phyloP scores from a whole-genome alignment of 805 yeast genomes.

The Yarrowia sp. region DNA sequence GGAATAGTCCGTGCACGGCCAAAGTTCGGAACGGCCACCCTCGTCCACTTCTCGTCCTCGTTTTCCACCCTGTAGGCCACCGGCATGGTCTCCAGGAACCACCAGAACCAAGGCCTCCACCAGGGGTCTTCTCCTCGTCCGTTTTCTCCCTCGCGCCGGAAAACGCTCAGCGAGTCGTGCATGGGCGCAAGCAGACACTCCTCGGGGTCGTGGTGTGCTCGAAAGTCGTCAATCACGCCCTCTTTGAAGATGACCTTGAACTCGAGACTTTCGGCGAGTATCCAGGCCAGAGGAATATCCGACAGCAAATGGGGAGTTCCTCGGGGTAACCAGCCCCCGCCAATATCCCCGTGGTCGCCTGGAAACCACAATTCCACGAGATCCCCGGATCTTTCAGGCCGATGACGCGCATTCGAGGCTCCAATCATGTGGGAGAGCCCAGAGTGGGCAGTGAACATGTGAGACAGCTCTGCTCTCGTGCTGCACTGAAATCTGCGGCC shows the following conservation, averaged over 20 bases:
- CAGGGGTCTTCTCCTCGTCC: slow-evolving; percentile 20
- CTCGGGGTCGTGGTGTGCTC: not conserved
- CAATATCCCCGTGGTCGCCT: slow-evolving; percentile 65
- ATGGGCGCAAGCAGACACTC: not conserved
- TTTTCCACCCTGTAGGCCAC: slow-evolving; percentile 14
- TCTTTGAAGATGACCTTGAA: slow-evolving; percentile 8
- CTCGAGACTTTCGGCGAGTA: slow-evolving; percentile 11
- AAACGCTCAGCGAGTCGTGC: slow-evolving; percentile 6
- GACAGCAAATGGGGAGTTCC: not conserved
- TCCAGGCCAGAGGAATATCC: slow-evolving; percentile 22
- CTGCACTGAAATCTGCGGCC: not conserved
- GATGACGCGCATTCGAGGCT: not conserved
- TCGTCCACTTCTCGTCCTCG: slow-evolving; percentile 3
- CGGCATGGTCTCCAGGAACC: slow-evolving; percentile 13
- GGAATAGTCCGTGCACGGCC: slow-evolving; percentile 5
- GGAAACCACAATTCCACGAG: slow-evolving; percentile 60
- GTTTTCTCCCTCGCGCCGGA: not conserved
- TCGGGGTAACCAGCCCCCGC: slow-evolving; percentile 48
- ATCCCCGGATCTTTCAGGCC: slow-evolving; percentile 33
- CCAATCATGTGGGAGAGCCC: not conserved
- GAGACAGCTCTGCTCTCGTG: not conserved
- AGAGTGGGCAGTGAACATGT: not conserved
- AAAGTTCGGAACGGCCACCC: slow-evolving; percentile 1
- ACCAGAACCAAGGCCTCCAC: slow-evolving; percentile 21
- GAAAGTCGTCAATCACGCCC: not conserved